Evolutionary conservation across 768 basidiomycete genomes (phyloP).

Genomic region (Phanerochaete carnosa): DNA sequence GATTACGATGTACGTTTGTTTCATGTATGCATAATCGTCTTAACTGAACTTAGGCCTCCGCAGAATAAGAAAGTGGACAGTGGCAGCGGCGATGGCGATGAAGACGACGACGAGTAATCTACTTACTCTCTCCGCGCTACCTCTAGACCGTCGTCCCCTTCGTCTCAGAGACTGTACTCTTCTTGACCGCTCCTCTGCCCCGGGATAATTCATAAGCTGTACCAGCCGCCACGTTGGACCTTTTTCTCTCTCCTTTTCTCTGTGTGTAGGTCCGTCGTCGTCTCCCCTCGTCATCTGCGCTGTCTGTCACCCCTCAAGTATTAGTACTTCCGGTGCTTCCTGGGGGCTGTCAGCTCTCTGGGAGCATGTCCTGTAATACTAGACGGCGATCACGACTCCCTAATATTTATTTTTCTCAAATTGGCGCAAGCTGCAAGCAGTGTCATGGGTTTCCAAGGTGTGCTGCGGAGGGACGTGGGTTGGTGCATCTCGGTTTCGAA

Average conservation of each 20-base stretch:
- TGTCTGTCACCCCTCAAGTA: background rate
- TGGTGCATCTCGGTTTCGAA: background rate
- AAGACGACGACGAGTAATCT: constrained; percentile 40
- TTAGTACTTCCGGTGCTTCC: background rate
- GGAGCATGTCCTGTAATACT: constrained; percentile 3
- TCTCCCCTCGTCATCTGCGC: background rate
- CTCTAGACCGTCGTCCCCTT: background rate
- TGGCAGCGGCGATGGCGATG: constrained; percentile 37
- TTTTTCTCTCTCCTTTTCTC: background rate
- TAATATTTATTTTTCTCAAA: constrained; percentile 2
- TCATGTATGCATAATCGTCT: background rate
- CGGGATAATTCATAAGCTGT: background rate
- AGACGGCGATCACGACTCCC: constrained; percentile 1
- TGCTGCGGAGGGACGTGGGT: background rate
- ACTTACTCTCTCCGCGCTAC: background rate
- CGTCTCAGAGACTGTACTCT: background rate
- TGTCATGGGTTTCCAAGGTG: background rate
- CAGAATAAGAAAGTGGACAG: constrained; percentile 38
- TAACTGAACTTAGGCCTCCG: constrained; percentile 3
- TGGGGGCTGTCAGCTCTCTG: background rate
- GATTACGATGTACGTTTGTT: constrained; percentile 36
- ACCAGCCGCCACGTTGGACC: background rate
- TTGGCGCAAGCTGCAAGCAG: background rate
- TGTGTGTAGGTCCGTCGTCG: too few relatives aligned
- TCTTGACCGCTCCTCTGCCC: background rate